Evolutionary conservation across 495 filamentous ascomycete species (phyloP), one percentile per base, ranked within the genome.

Genomic region (Podospora australis): DNA sequence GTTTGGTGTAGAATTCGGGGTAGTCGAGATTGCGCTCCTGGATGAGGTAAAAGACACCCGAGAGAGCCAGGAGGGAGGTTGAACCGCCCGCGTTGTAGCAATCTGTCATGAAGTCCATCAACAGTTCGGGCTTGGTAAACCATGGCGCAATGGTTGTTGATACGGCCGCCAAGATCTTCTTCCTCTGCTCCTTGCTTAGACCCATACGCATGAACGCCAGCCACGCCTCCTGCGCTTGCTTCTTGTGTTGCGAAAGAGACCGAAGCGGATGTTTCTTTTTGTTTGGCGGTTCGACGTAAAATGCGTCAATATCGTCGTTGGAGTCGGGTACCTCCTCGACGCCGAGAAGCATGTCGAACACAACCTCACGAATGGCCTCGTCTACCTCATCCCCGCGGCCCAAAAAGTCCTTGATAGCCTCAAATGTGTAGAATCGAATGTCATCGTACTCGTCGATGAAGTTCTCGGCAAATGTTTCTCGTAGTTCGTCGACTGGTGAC

Each of bases 21-120:
- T 97, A 97, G 68, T 97, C 94, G 28, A 99, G 77, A 63, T 99
- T 97, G 55, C 86, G 86, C 56, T 87, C 80, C 54, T 86, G 83
- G 47, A 97, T 96, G 30, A 99, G 81, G 60, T 96, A 89, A 72
- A 95, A 99, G 17, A 99, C 80, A 30, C 92, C 91, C 4, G 89
- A 94, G 0, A 99, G 75, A 2, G 94, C 90, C 20, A 96, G 76
- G 3, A 97, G 78, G 4, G 92, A 88, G 7, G 78, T 86, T 4
- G 87, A 82, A 45, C 92, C 92, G 42, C 94, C 90, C 14, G 78
- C 65, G 55, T 96, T 78, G 67, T 91, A 97, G 13, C 82, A 90
- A 65, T 95, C 90, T 2, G 89, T 95, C 29, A 99, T 69, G 67
- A 97, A 97, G 70, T 99, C 94, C 83, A 96, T 90, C n/a, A 99